A percentile compares a stretch with the other conserved stretches of the same genome.
phyloP scores from a whole-genome alignment of 2,329 filamentous ascomycete species.

The Fusarium drepaniforme region DNA sequence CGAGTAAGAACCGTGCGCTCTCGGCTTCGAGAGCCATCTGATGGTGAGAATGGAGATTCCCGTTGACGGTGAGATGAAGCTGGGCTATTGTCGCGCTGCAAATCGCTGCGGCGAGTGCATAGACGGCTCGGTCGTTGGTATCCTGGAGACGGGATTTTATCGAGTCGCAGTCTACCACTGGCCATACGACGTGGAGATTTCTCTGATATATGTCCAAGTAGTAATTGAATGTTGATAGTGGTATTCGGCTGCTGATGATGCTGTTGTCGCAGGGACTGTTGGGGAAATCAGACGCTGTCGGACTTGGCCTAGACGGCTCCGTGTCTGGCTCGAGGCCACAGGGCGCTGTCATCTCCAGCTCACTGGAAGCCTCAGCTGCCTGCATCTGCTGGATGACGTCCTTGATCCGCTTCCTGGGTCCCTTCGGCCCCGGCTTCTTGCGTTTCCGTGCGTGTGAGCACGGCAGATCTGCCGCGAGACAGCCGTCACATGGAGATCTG shows the following conservation, averaged over 20 bases:
- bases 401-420: slow-evolving; percentile 25
- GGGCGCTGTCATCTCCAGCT: no score
- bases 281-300: background rate
- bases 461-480: background rate
- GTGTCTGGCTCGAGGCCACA: no score
- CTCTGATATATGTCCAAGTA: slow-evolving; percentile 18
- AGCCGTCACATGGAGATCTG: slow-evolving; percentile 6
- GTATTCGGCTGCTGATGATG: background rate
- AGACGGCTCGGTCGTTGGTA: slow-evolving; percentile 8
- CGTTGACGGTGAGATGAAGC: slow-evolving; percentile 9
- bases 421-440: slow-evolving; percentile 24
- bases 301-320: no score
- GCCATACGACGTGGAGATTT: slow-evolving; percentile 18
- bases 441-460: slow-evolving; percentile 26
- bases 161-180: slow-evolving; percentile 4
- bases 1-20: slow-evolving; percentile 17
- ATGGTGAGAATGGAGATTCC: background rate
- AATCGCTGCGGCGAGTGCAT: slow-evolving; percentile 17
- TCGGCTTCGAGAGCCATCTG: slow-evolving; percentile 12
- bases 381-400: slow-evolving; percentile 17
- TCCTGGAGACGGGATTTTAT: slow-evolving; percentile 2
- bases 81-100: slow-evolving; percentile 25
- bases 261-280: background rate
- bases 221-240: slow-evolving; percentile 9
- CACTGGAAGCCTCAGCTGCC: no score